phyloP scores from a whole-genome alignment of 306 rosid species.

The Myrica gale region DNA sequence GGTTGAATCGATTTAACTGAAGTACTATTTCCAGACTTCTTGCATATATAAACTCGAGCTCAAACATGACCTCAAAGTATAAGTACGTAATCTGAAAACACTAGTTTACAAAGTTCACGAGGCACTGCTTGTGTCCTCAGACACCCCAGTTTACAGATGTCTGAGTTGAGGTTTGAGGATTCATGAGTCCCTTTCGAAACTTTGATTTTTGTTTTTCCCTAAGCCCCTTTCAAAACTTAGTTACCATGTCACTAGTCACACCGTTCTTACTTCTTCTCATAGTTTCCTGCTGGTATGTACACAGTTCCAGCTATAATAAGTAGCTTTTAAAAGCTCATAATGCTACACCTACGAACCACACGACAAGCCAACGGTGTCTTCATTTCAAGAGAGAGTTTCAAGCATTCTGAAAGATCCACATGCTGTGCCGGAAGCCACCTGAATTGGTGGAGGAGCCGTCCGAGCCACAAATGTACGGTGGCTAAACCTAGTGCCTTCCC shows the following conservation, averaged over 20 bases:
- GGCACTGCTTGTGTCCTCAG: no score
- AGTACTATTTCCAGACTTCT: no score
- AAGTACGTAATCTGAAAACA: neutral
- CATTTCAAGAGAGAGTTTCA: conserved; percentile 78
- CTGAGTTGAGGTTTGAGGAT: no score
- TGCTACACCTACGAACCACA: conserved; percentile 24
- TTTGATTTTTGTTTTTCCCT: neutral
- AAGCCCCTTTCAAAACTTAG: conserved; percentile 4
- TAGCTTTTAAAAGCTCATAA: neutral
- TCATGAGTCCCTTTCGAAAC: no score
- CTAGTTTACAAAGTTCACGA: neutral
- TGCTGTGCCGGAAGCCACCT: conserved; percentile 47
- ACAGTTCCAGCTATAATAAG: neutral
- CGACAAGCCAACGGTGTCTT: conserved; percentile 51
- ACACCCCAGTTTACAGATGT: neutral
- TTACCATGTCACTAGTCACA: neutral
- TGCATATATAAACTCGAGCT: neutral
- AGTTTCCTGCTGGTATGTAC: neutral
- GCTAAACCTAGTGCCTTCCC: conserved; percentile 71
- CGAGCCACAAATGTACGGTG: conserved; percentile 79
- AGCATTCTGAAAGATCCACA: conserved; percentile 65
- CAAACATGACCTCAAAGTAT: neutral
- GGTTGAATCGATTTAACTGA: neutral
- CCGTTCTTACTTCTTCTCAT: neutral
- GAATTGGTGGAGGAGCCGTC: conserved; percentile 57